Conservation (phyloP, 2,329 filamentous ascomycete species). For the Dothistroma septosporum region DNA sequence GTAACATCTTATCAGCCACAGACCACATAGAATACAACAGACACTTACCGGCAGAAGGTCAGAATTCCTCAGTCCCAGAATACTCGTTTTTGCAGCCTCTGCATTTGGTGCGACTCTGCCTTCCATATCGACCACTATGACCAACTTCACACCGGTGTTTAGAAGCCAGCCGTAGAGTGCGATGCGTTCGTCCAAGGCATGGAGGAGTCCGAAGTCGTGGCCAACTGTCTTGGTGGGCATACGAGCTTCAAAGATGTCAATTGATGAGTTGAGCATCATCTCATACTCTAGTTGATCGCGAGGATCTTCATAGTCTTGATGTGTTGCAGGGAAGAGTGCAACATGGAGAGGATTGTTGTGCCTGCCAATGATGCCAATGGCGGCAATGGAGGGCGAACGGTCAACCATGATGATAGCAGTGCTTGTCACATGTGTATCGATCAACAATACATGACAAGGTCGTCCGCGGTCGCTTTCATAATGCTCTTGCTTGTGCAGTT, state of each 20-base stretch:
- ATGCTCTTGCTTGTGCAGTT: background rate
- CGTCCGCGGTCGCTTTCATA: background rate
- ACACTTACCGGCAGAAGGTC: constrained; percentile 72
- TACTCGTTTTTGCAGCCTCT: constrained; percentile 36
- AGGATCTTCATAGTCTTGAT: constrained; percentile 30
- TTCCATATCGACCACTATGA: constrained; percentile 87
- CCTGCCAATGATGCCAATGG: constrained; percentile 89
- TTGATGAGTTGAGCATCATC: constrained; percentile 81
- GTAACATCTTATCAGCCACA: background rate
- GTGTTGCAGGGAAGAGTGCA: constrained; percentile 72
- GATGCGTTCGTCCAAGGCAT: constrained; percentile 88
- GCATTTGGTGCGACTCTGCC: constrained; percentile 54
- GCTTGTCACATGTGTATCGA: background rate
- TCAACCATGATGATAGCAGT: constrained; percentile 39
- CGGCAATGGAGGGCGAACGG: constrained; percentile 72
- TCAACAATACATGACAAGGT: background rate
- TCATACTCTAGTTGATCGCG: constrained; percentile 83
- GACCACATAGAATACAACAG: background rate
- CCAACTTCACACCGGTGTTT: constrained; percentile 87
- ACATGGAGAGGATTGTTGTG: constrained; percentile 96
- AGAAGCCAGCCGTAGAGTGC: constrained; percentile 95
- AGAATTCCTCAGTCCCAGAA: constrained; percentile 71
- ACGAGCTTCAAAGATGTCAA: constrained; percentile 90
- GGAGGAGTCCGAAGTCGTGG: constrained; percentile 85
- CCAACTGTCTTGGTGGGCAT: constrained; percentile 67